These are phyloP conservation scores for Thalassiosira livingstoniorum DNA, from an alignment of 352 stramenopile species.

Conservation along the genomic window DNA sequence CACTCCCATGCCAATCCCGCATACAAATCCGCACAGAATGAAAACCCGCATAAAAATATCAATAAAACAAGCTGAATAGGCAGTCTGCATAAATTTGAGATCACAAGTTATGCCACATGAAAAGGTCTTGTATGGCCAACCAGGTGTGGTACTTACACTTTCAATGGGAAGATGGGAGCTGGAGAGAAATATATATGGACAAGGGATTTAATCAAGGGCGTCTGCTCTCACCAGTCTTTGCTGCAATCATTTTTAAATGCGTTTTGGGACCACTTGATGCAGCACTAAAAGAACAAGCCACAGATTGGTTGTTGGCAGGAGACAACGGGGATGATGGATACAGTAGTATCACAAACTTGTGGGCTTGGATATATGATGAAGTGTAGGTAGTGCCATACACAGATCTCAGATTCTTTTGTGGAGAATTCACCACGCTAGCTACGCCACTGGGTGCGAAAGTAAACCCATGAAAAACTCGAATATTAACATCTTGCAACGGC, in stretches of 20 bases:
- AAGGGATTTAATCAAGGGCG: slow-evolving; percentile 2
- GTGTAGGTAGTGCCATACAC: background rate
- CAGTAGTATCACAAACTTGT: background rate
- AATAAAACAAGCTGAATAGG: too few relatives aligned
- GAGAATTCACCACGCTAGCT: too few relatives aligned
- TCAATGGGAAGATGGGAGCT: slow-evolving; percentile 3
- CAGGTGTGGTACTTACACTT: background rate
- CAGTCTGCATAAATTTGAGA: too few relatives aligned
- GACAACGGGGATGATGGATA: background rate
- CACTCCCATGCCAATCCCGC: too few relatives aligned
- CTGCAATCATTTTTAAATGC: background rate
- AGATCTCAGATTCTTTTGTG: too few relatives aligned
- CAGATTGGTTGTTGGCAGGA: background rate
- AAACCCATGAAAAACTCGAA: too few relatives aligned
- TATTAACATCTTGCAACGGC: too few relatives aligned
- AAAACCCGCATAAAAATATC: too few relatives aligned
- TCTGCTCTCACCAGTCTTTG: background rate
- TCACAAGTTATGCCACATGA: too few relatives aligned
- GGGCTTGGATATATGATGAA: background rate
- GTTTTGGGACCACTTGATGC: too few relatives aligned
- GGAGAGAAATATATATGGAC: background rate
- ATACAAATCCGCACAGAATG: too few relatives aligned
- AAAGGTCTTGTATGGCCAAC: background rate
- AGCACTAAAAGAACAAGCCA: background rate
- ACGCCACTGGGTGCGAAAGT: too few relatives aligned